These are phyloP conservation scores for Ascochyta rabiei DNA, from an alignment of 2,329 filamentous ascomycete species.

Conservation along the genomic window DNA sequence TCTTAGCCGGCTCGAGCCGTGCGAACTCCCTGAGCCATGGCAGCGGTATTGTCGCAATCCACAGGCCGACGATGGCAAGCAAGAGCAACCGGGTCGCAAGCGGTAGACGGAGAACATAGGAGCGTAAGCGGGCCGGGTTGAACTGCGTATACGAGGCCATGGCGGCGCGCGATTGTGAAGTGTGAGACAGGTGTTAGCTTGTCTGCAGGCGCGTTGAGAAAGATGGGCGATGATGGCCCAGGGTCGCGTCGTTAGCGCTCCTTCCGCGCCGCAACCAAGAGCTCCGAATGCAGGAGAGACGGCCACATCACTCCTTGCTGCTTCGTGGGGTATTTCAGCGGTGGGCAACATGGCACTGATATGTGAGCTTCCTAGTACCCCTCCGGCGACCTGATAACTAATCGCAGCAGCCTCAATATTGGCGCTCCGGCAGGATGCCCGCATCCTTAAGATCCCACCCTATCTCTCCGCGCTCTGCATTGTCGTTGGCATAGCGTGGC, in stretches of 20 bases:
- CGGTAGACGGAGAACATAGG: conserved; percentile 83
- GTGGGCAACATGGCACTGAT: conserved; percentile 43
- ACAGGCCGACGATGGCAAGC: conserved; percentile 69
- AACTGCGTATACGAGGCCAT: conserved; percentile 63
- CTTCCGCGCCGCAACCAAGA: conserved; percentile 24
- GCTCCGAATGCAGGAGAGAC: conserved; percentile 22
- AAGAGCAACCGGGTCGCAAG: conserved; percentile 80
- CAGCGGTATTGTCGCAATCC: conserved; percentile 71
- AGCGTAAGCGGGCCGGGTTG: conserved; percentile 75
- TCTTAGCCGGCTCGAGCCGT: conserved; percentile 75
- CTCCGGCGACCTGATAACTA: conserved; percentile 11
- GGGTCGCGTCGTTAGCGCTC: conserved; percentile 17
- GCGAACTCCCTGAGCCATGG: conserved; percentile 80
- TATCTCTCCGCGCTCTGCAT: conserved; percentile 88
- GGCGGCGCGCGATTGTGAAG: conserved; percentile 21
- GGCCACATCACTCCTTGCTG: conserved; percentile 8
- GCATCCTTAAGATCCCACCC: conserved; percentile 81
- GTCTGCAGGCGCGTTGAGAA: conserved; percentile 23
- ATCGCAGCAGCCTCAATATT: conserved; percentile 60
- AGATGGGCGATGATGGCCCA: conserved; percentile 3
- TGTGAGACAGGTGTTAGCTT: conserved; percentile 9
- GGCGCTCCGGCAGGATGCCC: conserved; percentile 78
- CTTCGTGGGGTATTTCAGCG: conserved; percentile 14
- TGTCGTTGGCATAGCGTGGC: conserved; percentile 83
- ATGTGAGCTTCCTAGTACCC: conserved; percentile 28